A percentile compares a stretch with the other conserved stretches of the same genome.
Evolutionary conservation across 192 early-diverging fungal species (phyloP).

Genomic region (Entomortierella parvispora): DNA sequence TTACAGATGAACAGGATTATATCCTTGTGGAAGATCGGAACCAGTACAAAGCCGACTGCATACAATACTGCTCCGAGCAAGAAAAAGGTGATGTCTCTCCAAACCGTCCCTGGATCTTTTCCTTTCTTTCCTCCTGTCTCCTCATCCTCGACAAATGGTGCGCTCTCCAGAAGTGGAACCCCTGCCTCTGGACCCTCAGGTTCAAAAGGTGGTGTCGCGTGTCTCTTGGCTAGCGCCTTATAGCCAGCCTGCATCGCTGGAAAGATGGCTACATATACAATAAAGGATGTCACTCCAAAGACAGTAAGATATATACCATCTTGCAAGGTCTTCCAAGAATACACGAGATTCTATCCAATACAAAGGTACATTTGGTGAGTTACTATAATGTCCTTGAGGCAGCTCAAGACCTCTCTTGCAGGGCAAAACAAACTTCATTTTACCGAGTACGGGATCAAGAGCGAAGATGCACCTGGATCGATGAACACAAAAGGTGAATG

Average conservation of each 20-base stretch:
- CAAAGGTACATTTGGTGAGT: background rate
- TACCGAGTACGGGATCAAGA: conserved; percentile 17
- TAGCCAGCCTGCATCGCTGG: conserved; percentile 6
- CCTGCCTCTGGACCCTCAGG: background rate
- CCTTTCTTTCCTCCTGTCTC: background rate
- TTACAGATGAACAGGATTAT: conserved; percentile 10
- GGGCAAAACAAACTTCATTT: background rate
- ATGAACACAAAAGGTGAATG: background rate
- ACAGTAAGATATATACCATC: background rate
- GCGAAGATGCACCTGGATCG: conserved; percentile 3
- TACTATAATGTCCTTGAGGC: no score
- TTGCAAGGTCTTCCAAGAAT: background rate
- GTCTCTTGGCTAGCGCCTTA: background rate
- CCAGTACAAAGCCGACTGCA: conserved; percentile 8
- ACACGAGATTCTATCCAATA: conserved; percentile 10
- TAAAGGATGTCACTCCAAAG: background rate
- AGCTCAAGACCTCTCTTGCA: no score
- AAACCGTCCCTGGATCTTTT: background rate
- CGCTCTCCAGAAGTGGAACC: background rate
- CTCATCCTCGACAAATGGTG: no score
- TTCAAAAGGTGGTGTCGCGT: background rate
- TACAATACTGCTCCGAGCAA: background rate
- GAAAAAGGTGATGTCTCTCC: conserved; percentile 7
- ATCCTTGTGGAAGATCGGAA: background rate
- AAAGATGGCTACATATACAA: conserved; percentile 14